Percentiles rank a stretch among this genome's conserved stretches.
Evolutionary conservation across 257 asterid genomes (phyloP).

Genomic region (Solanum peruvianum): DNA sequence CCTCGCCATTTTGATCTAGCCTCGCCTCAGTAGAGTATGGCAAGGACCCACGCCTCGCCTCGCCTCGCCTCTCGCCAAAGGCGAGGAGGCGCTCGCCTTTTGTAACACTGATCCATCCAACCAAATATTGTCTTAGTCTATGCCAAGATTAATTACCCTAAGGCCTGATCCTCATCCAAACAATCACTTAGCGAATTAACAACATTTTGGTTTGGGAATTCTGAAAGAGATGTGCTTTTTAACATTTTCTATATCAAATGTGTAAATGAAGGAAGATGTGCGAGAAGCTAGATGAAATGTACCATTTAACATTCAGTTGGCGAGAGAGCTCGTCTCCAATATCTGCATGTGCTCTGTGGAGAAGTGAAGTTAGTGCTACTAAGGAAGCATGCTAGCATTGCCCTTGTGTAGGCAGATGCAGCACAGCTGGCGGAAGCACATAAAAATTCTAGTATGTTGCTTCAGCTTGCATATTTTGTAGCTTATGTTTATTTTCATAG

Average conservation of each 20-base stretch:
- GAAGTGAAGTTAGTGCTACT: neutral
- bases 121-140: neutral
- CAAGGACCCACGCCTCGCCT: too few species aligned
- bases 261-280: neutral
- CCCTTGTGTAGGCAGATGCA: neutral
- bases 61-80: too few species aligned
- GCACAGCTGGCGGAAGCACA: neutral
- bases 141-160: neutral
- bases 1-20: too few species aligned
- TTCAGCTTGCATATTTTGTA: neutral
- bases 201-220: neutral
- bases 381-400: neutral
- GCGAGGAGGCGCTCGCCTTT: too few species aligned
- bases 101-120: neutral
- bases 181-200: neutral
- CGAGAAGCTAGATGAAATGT: neutral
- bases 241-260: neutral
- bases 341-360: neutral
- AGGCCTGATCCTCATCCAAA: neutral
- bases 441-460: neutral
- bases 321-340: neutral
- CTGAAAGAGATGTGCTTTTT: neutral
- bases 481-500: neutral
- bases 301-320: neutral
- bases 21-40: too few species aligned